Evolutionary conservation across 495 filamentous ascomycete genomes (phyloP).

Genomic region (Parachaetomium inaequale): DNA sequence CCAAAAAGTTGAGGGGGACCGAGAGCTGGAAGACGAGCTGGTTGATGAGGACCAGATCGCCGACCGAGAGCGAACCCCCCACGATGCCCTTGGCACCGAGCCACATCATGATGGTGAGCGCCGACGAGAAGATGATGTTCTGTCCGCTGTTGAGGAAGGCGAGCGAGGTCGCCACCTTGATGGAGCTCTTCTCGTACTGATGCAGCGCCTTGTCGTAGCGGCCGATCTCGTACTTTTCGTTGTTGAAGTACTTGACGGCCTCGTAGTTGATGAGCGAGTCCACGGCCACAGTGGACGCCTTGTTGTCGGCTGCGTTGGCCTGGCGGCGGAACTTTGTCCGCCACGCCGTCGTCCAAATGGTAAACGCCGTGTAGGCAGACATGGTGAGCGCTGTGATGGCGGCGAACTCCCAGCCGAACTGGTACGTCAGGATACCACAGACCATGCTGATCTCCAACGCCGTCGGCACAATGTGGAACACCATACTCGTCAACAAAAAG

Average conservation of each 20-base stretch:
- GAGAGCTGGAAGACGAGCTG: constrained; percentile 98
- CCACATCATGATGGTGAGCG: constrained; percentile 98
- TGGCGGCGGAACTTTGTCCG: constrained; percentile 91
- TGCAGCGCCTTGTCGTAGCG: constrained; percentile 86
- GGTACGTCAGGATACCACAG: constrained; percentile 89
- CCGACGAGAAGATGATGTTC: constrained; percentile 93
- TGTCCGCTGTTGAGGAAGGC: constrained; percentile 96
- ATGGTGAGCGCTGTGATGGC: constrained; percentile 88
- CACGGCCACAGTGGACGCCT: constrained; percentile 89
- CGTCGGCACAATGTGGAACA: constrained; percentile 94
- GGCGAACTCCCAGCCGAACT: constrained; percentile 88
- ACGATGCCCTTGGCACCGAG: constrained; percentile 86
- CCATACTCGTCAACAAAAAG: constrained; percentile 94
- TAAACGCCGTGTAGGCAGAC: constrained; percentile 90
- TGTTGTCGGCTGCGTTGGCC: constrained; percentile 94
- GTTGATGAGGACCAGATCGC: constrained; percentile 97
- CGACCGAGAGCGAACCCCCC: constrained; percentile 77
- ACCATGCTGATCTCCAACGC: constrained; percentile 92
- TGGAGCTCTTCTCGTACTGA: constrained; percentile 86
- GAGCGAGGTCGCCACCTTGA: constrained; percentile 92
- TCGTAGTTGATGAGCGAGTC: constrained; percentile 98
- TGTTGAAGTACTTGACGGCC: constrained; percentile 99
- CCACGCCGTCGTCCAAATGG: constrained; percentile 93
- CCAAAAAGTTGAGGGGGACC: constrained; percentile 92
- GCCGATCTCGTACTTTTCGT: constrained; percentile 87